These are phyloP conservation scores for Boletus rex-veris DNA, from an alignment of 768 basidiomycete species.

Conservation along the genomic window DNA sequence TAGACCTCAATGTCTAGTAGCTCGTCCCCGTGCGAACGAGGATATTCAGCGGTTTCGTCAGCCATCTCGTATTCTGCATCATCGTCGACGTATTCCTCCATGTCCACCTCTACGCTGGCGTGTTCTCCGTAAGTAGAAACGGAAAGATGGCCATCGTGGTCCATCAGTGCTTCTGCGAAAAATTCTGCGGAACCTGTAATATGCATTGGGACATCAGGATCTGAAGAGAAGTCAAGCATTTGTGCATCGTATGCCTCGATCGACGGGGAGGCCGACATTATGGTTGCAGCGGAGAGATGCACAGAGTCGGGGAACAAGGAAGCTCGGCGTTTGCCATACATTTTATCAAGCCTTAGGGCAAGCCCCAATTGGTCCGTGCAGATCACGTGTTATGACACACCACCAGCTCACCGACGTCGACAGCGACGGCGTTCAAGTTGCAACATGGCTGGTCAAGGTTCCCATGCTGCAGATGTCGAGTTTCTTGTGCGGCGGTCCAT, in stretches of 20 bases:
- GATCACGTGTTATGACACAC: slow-evolving; percentile 20
- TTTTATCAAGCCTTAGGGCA: slow-evolving; percentile 24
- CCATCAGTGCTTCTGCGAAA: slow-evolving; percentile 57
- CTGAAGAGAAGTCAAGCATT: slow-evolving; percentile 58
- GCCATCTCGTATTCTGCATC: slow-evolving; percentile 48
- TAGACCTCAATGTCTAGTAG: slow-evolving; percentile 40
- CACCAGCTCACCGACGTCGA: background rate
- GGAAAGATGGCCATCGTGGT: slow-evolving; percentile 45
- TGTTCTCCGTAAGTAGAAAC: slow-evolving; percentile 29
- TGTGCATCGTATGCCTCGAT: slow-evolving; percentile 57
- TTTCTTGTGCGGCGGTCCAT: slow-evolving; percentile 64
- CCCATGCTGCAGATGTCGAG: slow-evolving; percentile 54
- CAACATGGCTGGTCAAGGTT: slow-evolving; percentile 16
- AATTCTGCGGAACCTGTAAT: slow-evolving; percentile 40
- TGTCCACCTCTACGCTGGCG: slow-evolving; percentile 59
- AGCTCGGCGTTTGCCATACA: slow-evolving; percentile 15
- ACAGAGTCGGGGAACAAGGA: slow-evolving; percentile 11
- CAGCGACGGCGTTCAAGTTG: slow-evolving; percentile 5
- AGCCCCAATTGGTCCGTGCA: slow-evolving; percentile 28
- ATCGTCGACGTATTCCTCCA: slow-evolving; percentile 52
- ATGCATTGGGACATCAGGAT: slow-evolving; percentile 62
- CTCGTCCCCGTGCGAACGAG: slow-evolving; percentile 23
- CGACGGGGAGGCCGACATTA: slow-evolving; percentile 29
- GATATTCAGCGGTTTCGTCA: slow-evolving; percentile 31
- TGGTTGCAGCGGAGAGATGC: slow-evolving; percentile 13